Evolutionary conservation across 1,284 basidiomycete species (phyloP).

Genomic region (Microbotryum intermedium): DNA sequence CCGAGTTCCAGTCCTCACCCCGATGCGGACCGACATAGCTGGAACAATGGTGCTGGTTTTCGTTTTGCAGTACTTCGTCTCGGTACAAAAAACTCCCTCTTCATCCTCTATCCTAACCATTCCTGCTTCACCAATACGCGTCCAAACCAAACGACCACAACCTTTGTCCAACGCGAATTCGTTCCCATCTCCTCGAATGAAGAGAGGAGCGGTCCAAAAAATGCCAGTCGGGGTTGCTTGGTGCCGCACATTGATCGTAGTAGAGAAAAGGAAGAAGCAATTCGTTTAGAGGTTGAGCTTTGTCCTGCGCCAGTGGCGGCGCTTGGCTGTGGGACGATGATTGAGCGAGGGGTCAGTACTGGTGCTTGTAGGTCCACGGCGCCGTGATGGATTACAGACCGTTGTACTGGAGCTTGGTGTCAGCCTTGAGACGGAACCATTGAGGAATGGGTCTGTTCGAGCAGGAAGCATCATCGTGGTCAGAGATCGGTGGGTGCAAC

Average conservation of each 20-base stretch:
- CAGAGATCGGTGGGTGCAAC: neutral
- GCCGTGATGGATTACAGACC: neutral
- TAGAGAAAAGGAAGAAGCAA: neutral
- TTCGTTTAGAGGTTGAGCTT: constrained; percentile 29
- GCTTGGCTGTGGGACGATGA: constrained; percentile 19
- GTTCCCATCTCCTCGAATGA: too few species aligned
- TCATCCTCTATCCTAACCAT: too few species aligned
- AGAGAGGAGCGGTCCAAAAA: too few species aligned
- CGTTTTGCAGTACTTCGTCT: too few species aligned
- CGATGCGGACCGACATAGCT: too few species aligned
- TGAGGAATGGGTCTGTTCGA: constrained; percentile 30
- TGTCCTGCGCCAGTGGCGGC: constrained; percentile 34
- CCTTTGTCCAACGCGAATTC: too few species aligned
- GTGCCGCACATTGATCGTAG: neutral
- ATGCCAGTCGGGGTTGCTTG: too few species aligned
- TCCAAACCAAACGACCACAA: too few species aligned
- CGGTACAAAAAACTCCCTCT: too few species aligned
- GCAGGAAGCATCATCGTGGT: neutral
- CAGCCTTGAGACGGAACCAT: constrained; percentile 34
- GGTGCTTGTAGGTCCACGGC: neutral
- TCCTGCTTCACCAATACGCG: too few species aligned
- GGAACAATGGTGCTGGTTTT: too few species aligned
- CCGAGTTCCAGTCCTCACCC: too few species aligned
- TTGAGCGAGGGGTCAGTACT: neutral
- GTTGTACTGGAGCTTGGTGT: constrained; percentile 36